These are phyloP conservation scores for Pontederia crassipes DNA, from an alignment of 176 grass and related monocot species.

Conservation along the genomic window DNA sequence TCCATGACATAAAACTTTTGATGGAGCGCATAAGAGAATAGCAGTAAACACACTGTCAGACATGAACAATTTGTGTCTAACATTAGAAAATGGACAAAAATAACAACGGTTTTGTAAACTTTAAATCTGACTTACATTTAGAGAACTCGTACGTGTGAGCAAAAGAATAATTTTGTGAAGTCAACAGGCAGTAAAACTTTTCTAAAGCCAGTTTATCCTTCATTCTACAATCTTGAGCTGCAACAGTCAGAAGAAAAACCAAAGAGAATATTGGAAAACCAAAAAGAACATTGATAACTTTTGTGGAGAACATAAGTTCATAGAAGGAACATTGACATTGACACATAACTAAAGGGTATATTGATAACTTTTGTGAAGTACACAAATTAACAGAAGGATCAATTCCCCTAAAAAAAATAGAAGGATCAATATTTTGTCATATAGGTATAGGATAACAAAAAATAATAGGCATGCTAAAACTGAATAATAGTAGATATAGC, in stretches of 20 bases:
- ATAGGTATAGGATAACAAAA: no score
- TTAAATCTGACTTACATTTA: conserved; percentile 39
- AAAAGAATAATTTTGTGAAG: conserved; percentile 26
- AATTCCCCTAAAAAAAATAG: no score
- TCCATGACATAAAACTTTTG: conserved; percentile 36
- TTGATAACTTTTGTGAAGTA: no score
- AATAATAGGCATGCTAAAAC: no score
- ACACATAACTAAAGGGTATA: no score
- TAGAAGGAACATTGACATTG: no score
- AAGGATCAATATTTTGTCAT: no score
- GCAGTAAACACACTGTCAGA: conserved; percentile 58
- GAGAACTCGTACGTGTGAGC: conserved; percentile 70
- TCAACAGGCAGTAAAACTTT: conserved; percentile 28
- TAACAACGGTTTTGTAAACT: not conserved
- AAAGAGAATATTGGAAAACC: no score
- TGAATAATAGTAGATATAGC: no score
- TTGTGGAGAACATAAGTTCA: not conserved
- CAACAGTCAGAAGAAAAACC: conserved; percentile 24
- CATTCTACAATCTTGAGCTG: conserved; percentile 39
- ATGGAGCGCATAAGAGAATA: conserved; percentile 90
- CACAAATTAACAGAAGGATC: no score
- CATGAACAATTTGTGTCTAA: not conserved
- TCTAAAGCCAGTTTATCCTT: conserved; percentile 30
- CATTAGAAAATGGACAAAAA: not conserved
- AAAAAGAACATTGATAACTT: not conserved